A percentile compares a stretch with the other conserved stretches of the same genome.
Evolutionary conservation across 2,329 filamentous ascomycete genomes (phyloP).

Genomic region (Dactylellina sp.): DNA sequence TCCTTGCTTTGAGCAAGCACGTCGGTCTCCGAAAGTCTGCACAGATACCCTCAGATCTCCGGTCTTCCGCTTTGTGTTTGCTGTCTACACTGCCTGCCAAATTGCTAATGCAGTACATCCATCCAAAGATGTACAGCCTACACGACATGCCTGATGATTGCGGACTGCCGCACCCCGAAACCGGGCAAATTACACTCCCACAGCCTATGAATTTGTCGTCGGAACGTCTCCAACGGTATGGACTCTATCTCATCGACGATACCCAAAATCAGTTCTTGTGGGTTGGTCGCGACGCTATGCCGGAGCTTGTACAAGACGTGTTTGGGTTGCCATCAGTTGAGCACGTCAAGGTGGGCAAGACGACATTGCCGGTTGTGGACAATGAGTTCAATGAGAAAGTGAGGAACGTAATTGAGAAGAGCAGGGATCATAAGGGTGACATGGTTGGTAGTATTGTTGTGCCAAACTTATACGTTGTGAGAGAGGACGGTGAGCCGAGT

Average conservation of each 20-base stretch:
- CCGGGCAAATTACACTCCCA: slow-evolving; percentile 88
- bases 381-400: slow-evolving; percentile 97
- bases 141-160: slow-evolving; percentile 97
- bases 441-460: slow-evolving; percentile 93
- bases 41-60: slow-evolving; percentile 92
- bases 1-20: slow-evolving; percentile 95
- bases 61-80: slow-evolving; percentile 90
- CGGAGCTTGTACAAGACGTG: slow-evolving; percentile 86
- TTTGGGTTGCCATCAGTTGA: slow-evolving; percentile 87
- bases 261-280: slow-evolving; percentile 98
- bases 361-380: slow-evolving; percentile 84
- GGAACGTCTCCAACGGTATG: slow-evolving; percentile 86
- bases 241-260: slow-evolving; percentile 95
- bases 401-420: slow-evolving; percentile 90
- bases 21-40: slow-evolving; percentile 88
- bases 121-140: slow-evolving; percentile 83
- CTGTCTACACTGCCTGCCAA: slow-evolving; percentile 93
- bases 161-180: slow-evolving; percentile 84
- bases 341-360: slow-evolving; percentile 91
- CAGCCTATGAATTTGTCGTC: slow-evolving; percentile 87
- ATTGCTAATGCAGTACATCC: slow-evolving; percentile 92
- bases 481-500: slow-evolving; percentile 95
- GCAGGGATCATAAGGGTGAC: slow-evolving; percentile 83
- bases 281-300: slow-evolving; percentile 92
- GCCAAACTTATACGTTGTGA: slow-evolving; percentile 90